Base-by-base conservation (phyloP, 208 protist species). In the Crithidia brevicula region DNA sequence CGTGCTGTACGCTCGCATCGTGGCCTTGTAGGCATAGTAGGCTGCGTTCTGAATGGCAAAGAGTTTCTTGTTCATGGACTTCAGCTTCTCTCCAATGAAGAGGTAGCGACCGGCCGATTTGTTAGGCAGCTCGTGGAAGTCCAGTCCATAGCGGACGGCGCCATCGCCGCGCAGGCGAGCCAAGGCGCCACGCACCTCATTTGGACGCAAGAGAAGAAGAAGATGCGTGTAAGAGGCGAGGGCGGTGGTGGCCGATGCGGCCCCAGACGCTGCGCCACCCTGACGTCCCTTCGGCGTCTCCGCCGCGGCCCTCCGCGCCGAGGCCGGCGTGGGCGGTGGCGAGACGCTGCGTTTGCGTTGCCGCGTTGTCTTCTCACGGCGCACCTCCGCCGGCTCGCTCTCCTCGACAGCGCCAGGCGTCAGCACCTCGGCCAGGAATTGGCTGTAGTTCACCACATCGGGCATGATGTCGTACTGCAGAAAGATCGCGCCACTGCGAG, bases 1-100 rank as follows among this genome's bases (percentile, higher is more conserved):
- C 10, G 82, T 72, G 74, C 80, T 81, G 67, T 94, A 94, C 18
- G 72, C 74, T 20, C 75, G 67, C 88, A 94, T 94, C 22, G 81
- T 84, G 15, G 74, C 73, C 36, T 80, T 74, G 68, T 91, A 94
- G 10, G 85, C 88, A 20, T 70, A 59, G 62, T 84, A 94, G 18
- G 83, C 85, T 0, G 52, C 74, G 49, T 89, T 89, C 33, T 86
- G 77, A 13, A 94, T 36, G 2, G 68, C 58, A 64, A 91, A 91
- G 31, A 89, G 65, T 50, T 87, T 87, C 54, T 78, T 76, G 72
- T 91, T 68, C 61, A 91, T 59, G 30, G 80, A 77, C 30, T 80
- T 73, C 22, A 93, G 67, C 60, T 87, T 85, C 64, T 90, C 79
- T 15, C 75, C 67, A 27, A 80, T 49, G 40, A 90, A 61, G 16